These are phyloP conservation scores for Heliamphora pulchella DNA, from an alignment of 179 eudicot genomes.

Conservation along the genomic window DNA sequence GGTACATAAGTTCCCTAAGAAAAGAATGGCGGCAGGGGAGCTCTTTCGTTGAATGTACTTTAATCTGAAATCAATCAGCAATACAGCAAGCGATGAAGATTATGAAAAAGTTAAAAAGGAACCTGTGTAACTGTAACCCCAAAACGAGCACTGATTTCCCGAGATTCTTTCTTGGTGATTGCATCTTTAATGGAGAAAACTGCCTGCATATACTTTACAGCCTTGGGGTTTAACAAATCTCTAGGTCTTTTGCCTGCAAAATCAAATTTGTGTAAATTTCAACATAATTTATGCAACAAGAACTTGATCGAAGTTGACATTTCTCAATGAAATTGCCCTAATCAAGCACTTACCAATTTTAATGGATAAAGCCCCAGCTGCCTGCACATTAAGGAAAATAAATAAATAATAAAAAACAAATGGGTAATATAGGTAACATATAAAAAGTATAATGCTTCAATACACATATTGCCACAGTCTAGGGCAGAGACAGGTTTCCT, in stretches of 20 bases:
- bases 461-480: not conserved
- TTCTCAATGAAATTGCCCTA: no score
- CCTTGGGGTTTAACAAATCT: constrained; percentile 83
- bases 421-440: not conserved
- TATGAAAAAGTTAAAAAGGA: constrained; percentile 5
- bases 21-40: not conserved
- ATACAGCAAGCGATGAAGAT: not conserved
- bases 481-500: no score
- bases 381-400: constrained; percentile 50
- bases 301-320: no score
- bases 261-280: not conserved
- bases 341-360: constrained; percentile 60
- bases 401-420: not conserved
- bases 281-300: not conserved
- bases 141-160: constrained; percentile 83
- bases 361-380: constrained; percentile 88
- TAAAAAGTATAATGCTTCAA: not conserved
- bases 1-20: not conserved
- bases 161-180: constrained; percentile 70
- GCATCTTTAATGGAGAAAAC: constrained; percentile 85
- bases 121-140: constrained; percentile 97
- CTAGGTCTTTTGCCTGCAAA: constrained; percentile 86
- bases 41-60: not conserved
- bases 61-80: not conserved
- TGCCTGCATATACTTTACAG: constrained; percentile 74